Evolutionary conservation across 2,329 filamentous ascomycete species (phyloP), one percentile per base, ranked within the genome.

Genomic region (Microthyrium microscopicum): DNA sequence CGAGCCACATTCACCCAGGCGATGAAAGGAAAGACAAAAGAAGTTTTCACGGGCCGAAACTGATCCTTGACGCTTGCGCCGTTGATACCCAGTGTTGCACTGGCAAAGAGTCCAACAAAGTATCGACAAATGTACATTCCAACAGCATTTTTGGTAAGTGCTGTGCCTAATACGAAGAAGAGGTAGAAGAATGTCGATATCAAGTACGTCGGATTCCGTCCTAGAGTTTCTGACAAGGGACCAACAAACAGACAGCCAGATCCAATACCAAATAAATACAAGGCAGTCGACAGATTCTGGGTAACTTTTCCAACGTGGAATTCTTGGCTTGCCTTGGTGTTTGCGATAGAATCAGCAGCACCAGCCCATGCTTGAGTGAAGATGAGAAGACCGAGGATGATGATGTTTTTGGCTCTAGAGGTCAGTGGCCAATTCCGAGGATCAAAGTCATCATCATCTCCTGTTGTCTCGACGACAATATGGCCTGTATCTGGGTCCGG

Each of bases 211-310:
- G 25, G 12, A 21, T 39, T 40, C n/a, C 38, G 31, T 13, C 38
- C 38, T 16, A 30, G 36, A 8, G 36, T 40, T 26, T 40, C 38
- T 12, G 38, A 40, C 9, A 40, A 22, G 12, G 38, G 38, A n/a
- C 38, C 37, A 22, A 26, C 13, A 11, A 39, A 26, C 19, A 40
- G 27, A 6, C 31, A 28, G 20, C 38, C 38, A 20, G 39, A 13
- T 24, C 36, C 38, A 19, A 40, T 20, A 12, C 36, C 38, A 36
- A 40, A 27, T 19, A 40, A 37, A 20, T 31, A 31, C 12, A 31
- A 8, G 9, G 29, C 29, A 6, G 18, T 31, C 16, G 29, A 15
- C 6, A 31, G 17, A 6, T 6, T 31, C 18, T 31, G 15, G 5
- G 29, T 15, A 9, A 20, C 15, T 15, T 20, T 9, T 9, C 29